Conservation (phyloP, 2,329 filamentous ascomycete genomes). For the Neurospora sp. region DNA sequence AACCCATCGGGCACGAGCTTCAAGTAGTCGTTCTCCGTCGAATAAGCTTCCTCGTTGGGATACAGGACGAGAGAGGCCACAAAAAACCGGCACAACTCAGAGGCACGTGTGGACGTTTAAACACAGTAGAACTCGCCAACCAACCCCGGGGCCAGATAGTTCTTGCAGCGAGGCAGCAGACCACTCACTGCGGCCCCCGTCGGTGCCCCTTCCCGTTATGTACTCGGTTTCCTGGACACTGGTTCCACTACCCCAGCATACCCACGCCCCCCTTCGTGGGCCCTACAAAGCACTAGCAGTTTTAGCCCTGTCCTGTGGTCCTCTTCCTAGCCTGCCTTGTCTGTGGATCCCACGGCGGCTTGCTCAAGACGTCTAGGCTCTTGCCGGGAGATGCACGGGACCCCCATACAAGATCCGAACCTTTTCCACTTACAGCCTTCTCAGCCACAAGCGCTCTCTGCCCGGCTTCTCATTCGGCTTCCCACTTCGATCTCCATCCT, state of each 20-base stretch:
- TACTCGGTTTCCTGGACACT: neutral
- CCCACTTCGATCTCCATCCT: slow-evolving; percentile 4
- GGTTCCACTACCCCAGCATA: neutral
- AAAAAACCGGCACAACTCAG: slow-evolving; percentile 6
- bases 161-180: slow-evolving; percentile 6
- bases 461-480: slow-evolving; percentile 7
- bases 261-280: neutral
- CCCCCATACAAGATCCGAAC: slow-evolving; percentile 11
- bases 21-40: slow-evolving; percentile 5
- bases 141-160: slow-evolving; percentile 14
- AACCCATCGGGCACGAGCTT: slow-evolving; percentile 13
- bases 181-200: slow-evolving; percentile 3
- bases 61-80: slow-evolving; percentile 6
- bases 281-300: slow-evolving; percentile 7
- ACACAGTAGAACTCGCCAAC: slow-evolving; percentile 8
- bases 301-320: slow-evolving; percentile 2
- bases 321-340: slow-evolving; percentile 6
- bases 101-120: slow-evolving; percentile 13
- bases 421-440: slow-evolving; percentile 4
- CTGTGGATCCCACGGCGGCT: slow-evolving; percentile 10
- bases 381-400: slow-evolving; percentile 8
- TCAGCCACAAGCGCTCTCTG: slow-evolving; percentile 1
- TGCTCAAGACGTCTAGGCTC: slow-evolving; percentile 13
- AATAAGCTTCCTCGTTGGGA: slow-evolving; percentile 1
- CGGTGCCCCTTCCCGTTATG: slow-evolving; percentile 1